Evolutionary conservation across 257 asterid species (phyloP), one percentile per base, ranked within the genome.

Genomic region (Voacanga thouarsii): DNA sequence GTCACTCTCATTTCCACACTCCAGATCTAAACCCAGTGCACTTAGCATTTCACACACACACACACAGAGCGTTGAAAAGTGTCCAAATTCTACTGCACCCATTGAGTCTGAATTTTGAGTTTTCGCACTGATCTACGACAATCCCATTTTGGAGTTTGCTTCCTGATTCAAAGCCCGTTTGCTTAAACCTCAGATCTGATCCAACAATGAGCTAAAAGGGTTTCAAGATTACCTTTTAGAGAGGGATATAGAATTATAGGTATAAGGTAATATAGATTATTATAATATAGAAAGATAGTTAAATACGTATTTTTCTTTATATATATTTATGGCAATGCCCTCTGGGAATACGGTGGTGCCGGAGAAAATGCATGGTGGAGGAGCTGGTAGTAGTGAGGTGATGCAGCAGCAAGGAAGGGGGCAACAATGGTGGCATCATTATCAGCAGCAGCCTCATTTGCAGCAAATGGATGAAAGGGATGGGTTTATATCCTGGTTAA

Each of bases 401-500:
- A 21, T 73, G 65, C 78, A 66, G 50, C 83, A 24, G 72, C 71
- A 55, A 75, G 72, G 77, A 49, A 65, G 72, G 85, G 85, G 77
- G 76, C 85, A 65, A 77, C 84, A 87, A 80, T 85, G 89, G 90
- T 79, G 88, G 87, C 87, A 47, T 71, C 59, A 45, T 53, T 60
- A 90, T 83, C 78, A 86, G 81, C 92, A 85, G 72, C 91, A 75
- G 84, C 80, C 80, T 77, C 85, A 79, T 74, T 71, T 77, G 77
- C 79, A 78, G 41, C 90, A 80, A 79, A 72, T 86, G 87, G 94
- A 90, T 78, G 96, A 92, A 77, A 87, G 92, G 85, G 96, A 94
- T 28, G 96, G 89, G 79, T 81, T 92, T 73, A 56, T 92, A 84
- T 70, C 89, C 80, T 92, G 99, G 99, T 67, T 94, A 75, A 85